Base-by-base conservation (phyloP, 1,139 yeast genomes). In the Yarrowia galli region DNA sequence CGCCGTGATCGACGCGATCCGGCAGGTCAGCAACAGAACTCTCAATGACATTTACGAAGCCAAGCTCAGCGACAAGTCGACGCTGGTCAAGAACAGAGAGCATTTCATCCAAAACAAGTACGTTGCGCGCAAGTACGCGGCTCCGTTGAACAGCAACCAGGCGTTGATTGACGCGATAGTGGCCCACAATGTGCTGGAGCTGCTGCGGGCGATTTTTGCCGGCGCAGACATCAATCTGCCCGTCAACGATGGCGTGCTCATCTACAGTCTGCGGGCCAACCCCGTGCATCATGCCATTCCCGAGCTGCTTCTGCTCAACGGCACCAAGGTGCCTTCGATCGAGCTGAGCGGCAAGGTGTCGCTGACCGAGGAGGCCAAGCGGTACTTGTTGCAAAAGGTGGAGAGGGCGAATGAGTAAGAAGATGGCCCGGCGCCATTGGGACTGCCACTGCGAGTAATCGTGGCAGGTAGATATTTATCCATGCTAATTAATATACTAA, bases 291-390 rank as follows among this genome's bases (percentile, higher is more conserved):
- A 89, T 77, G 88, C 89, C n/a, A 79, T 90, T 25, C 87, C 97
- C 0, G 97, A 92, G 74, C 80, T 91, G 46, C 79, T 93, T 16
- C 73, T 89, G 3, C 81, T 89, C 70, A 90, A 91, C 75, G 96
- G 96, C 16, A 83, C 82, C 0, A 71, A 74, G 8, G 69, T 78
- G 25, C 80, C 82, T 6, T 49, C 70, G 8, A 43, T 69, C 9
- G 66, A 61, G 56, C 25, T 46, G n/a, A 46, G 66, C 38, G 66
- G 56, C 25, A 61, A 61, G 66, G 66, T 48, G 36, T 22, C 46
- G 1, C 6, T 61, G 32, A 9, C 46, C 6, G 56, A 61, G 46
- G 66, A 61, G 36, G 66, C 66, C 46, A 61, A 61, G 38, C 54
- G 66, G 56, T 61, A 61, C 23, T 18, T 61, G 23, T 48, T 46